Evolutionary conservation across 768 basidiomycete genomes (phyloP).

Genomic region (Daedaleopsis nitida): DNA sequence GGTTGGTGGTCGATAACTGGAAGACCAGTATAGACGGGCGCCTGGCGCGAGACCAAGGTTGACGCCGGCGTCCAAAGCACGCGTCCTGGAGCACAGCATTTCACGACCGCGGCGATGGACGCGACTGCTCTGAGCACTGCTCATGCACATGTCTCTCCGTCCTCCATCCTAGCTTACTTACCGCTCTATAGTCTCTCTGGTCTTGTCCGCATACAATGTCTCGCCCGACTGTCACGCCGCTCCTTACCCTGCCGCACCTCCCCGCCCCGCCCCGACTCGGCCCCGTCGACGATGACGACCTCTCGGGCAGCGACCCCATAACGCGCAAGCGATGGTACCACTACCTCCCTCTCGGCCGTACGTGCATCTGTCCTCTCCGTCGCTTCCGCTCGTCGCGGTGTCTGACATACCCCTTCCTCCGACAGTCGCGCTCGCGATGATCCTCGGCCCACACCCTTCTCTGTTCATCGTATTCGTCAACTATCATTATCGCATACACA

Average conservation of each 20-base stretch:
- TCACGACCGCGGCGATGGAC: too few species aligned
- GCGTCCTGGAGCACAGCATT: too few species aligned
- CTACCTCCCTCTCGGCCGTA: slow-evolving; percentile 22
- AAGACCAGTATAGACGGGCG: background rate
- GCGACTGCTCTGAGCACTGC: too few species aligned
- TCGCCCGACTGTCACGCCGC: slow-evolving; percentile 6
- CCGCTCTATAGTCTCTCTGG: too few species aligned
- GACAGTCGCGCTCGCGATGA: slow-evolving; percentile 52
- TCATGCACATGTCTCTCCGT: too few species aligned
- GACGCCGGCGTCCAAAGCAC: background rate
- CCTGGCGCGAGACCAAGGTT: background rate
- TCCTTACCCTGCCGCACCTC: slow-evolving; percentile 15
- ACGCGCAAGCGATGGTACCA: slow-evolving; percentile 22
- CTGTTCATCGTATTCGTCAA: slow-evolving; percentile 65
- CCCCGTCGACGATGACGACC: slow-evolving; percentile 17
- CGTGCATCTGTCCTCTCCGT: background rate
- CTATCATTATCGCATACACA: slow-evolving; percentile 61
- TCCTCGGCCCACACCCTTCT: slow-evolving; percentile 77
- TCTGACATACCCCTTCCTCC: background rate
- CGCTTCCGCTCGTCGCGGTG: too few species aligned
- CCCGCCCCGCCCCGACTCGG: slow-evolving; percentile 13
- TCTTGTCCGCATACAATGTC: slow-evolving; percentile 1
- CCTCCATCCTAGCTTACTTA: too few species aligned
- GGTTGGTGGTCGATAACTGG: background rate
- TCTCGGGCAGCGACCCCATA: slow-evolving; percentile 4